Percentiles rank a stretch among this genome's conserved stretches.
phyloP scores from a whole-genome alignment of 1,284 basidiomycete species.

The Singerocomus inundabilis region DNA sequence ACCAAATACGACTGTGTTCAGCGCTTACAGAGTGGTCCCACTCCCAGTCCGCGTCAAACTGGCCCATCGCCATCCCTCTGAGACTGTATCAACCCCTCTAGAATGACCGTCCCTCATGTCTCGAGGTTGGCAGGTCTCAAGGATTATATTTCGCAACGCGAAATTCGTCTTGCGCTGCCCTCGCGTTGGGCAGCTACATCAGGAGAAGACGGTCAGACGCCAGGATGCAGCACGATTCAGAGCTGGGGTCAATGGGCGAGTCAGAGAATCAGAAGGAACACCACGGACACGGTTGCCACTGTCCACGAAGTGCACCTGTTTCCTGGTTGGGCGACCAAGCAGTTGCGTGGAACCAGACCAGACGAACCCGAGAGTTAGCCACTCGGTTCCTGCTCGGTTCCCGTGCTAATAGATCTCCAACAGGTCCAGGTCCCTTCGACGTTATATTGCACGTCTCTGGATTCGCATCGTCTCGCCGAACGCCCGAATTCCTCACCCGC shows the following conservation, averaged over 20 bases:
- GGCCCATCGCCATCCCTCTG: not conserved
- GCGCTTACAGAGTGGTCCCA: not conserved
- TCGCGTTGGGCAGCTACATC: slow-evolving; percentile 11
- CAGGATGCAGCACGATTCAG: slow-evolving; percentile 28
- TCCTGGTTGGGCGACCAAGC: slow-evolving; percentile 35
- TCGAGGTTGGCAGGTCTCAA: slow-evolving; percentile 40
- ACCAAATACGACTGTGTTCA: not conserved
- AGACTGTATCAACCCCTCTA: slow-evolving; percentile 28
- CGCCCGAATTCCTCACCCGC: slow-evolving; percentile 62
- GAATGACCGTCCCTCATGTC: slow-evolving; percentile 35
- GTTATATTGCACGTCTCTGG: slow-evolving; percentile 75
- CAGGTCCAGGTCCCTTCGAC: slow-evolving; percentile 50
- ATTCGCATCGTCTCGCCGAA: slow-evolving; percentile 63
- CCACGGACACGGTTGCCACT: slow-evolving; percentile 17
- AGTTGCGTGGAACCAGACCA: slow-evolving; percentile 1
- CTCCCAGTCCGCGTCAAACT: slow-evolving; percentile 8
- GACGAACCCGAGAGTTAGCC: slow-evolving; percentile 19
- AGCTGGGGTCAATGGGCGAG: slow-evolving; percentile 49
- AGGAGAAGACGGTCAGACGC: slow-evolving; percentile 12
- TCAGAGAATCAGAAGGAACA: slow-evolving; percentile 39
- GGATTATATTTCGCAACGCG: slow-evolving; percentile 41
- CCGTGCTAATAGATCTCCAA: not conserved
- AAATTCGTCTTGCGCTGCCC: slow-evolving; percentile 27
- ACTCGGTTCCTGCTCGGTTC: not conserved
- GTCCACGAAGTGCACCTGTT: slow-evolving; percentile 37